Percentiles rank a stretch among this genome's conserved stretches.
phyloP scores from a whole-genome alignment of 2,329 filamentous ascomycete genomes.

The Aspergillus piperis region DNA sequence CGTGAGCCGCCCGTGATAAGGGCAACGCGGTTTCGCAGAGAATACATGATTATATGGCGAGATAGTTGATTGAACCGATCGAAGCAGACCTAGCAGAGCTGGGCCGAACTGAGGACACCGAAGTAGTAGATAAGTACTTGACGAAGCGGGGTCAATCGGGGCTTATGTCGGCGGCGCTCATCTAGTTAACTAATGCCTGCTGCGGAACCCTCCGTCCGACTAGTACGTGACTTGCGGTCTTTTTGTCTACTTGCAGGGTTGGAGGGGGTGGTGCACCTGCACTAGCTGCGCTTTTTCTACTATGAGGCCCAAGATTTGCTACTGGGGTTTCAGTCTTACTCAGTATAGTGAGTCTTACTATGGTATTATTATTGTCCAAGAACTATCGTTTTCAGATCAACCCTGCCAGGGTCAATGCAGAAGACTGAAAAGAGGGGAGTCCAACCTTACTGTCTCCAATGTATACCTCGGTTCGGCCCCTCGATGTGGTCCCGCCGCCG shows the following conservation, averaged over 20 bases:
- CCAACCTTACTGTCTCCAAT: too few relatives aligned
- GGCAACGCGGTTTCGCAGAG: conserved; percentile 62
- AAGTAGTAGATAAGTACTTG: neutral
- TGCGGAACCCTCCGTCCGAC: neutral
- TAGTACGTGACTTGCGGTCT: too few relatives aligned
- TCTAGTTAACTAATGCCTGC: neutral
- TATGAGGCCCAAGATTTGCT: too few relatives aligned
- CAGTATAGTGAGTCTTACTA: too few relatives aligned
- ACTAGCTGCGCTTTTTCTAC: too few relatives aligned
- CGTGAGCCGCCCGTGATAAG: conserved; percentile 66
- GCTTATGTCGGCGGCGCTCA: neutral
- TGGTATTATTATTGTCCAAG: too few relatives aligned
- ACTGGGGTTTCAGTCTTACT: too few relatives aligned
- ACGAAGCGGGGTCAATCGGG: neutral
- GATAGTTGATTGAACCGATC: too few relatives aligned
- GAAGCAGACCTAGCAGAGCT: too few relatives aligned
- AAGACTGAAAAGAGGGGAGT: too few relatives aligned
- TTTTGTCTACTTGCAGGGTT: neutral
- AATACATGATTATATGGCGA: conserved; percentile 57
- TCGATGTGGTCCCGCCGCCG: conserved; percentile 2
- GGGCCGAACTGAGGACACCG: neutral
- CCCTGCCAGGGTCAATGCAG: neutral
- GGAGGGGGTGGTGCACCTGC: too few relatives aligned
- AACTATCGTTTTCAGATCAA: neutral
- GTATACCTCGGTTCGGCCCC: conserved; percentile 1